Evolutionary conservation across 768 basidiomycete genomes (phyloP), one percentile per base, ranked within the genome.

Genomic region (Phanerodontia chrysosporium): DNA sequence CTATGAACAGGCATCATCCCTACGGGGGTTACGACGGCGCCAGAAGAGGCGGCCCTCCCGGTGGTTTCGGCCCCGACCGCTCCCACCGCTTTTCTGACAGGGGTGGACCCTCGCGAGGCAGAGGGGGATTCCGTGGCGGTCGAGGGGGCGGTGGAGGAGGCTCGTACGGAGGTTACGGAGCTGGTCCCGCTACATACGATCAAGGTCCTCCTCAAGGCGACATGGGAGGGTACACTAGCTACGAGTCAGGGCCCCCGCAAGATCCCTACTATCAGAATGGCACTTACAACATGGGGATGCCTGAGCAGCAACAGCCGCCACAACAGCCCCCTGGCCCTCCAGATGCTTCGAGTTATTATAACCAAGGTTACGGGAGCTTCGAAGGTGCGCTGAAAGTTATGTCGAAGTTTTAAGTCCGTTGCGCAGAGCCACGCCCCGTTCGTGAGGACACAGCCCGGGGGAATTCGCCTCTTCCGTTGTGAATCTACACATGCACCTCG

Each of bases 1-100:
- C 63, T 57, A 93, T 94, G 91, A 90, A 92, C 75, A 89, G 91
- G 69, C 91, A 92, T 75, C 90, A 93, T 82, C 92, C 92, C 25
- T 94, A 94, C 75, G 80, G 80, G 64, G 75, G 76, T 69, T 86
- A 83, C 78, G 90, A 90, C 61, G 75, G 76, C 57, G 73, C 78
- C 42, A 73, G 76, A 48, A 74, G 78, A 67, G 83, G 89, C 70
- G 87, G 87, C 49, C 87, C 85, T 58, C 78, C 82, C 60, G 82
- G 80, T 62, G 84, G 83, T 67, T 83, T 84, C 64, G 88, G 88
- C 58, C 85, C 84, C 69, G 88, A 90, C 75, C 83, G 91, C 77
- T 82, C 83, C 62, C 73, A 86, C 76, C 83, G 82, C 42, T 74
- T 73, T 69, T 74, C 75, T 66, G 80, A 84, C 56, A 81, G 85